Conservation (phyloP, 75 land plant species). For the Cupressus sempervirens region DNA sequence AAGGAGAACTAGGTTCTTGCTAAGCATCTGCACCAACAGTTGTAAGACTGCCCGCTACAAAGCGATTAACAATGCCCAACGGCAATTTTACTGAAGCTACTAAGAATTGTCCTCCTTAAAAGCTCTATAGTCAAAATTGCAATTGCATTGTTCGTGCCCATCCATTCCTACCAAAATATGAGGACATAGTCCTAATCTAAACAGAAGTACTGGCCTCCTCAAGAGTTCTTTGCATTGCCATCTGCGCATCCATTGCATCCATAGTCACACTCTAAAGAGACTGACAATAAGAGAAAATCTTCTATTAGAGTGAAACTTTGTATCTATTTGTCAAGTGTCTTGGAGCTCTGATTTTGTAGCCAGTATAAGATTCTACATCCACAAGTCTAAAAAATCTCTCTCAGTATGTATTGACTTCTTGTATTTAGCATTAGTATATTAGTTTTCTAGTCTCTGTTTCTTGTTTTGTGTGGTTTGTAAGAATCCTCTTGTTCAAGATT, state of each 20-base stretch:
- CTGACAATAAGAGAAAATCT: too few relatives aligned
- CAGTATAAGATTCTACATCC: neutral
- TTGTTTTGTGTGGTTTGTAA: too few relatives aligned
- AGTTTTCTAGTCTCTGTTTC: too few relatives aligned
- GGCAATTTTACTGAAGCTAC: neutral
- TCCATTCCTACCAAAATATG: neutral
- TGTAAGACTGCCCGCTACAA: too few relatives aligned
- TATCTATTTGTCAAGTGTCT: neutral
- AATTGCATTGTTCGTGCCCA: neutral
- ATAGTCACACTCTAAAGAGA: neutral
- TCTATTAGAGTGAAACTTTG: neutral
- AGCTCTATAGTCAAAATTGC: neutral
- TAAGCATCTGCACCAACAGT: too few relatives aligned
- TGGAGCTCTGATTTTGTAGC: neutral
- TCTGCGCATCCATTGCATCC: neutral
- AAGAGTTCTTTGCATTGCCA: neutral
- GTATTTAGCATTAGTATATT: too few relatives aligned
- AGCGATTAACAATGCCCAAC: too few relatives aligned
- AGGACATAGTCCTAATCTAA: neutral
- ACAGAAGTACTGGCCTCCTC: neutral
- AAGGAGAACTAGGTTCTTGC: too few relatives aligned
- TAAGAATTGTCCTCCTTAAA: neutral
- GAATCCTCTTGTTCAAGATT: too few relatives aligned
- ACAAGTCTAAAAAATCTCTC: neutral
- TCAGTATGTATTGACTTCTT: too few relatives aligned